Conservation (phyloP, 768 basidiomycete species). For the Sutorius australiensis region DNA sequence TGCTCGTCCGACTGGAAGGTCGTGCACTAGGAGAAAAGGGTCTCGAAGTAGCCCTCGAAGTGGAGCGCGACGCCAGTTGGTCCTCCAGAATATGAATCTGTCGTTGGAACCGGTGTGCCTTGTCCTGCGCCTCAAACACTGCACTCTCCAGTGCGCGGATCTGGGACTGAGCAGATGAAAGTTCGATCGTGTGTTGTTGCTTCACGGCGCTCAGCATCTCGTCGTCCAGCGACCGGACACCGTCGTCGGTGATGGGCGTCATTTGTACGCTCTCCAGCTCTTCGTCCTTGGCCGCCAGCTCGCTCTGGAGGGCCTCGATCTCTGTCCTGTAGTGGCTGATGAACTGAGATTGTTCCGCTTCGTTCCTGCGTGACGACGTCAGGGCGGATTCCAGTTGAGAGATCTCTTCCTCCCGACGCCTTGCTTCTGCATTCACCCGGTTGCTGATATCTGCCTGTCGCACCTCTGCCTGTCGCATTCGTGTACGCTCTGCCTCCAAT, state of each 20-base stretch:
- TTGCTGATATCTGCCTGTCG: conserved; percentile 58
- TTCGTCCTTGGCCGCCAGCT: conserved; percentile 58
- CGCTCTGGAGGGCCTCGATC: conserved; percentile 63
- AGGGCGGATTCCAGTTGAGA: conserved; percentile 50
- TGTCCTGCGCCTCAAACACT: conserved; percentile 70
- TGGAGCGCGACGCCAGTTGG: conserved; percentile 49
- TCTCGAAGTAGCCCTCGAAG: conserved; percentile 40
- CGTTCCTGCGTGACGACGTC: conserved; percentile 40
- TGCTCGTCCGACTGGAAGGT: conserved; percentile 39
- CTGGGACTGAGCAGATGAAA: conserved; percentile 75
- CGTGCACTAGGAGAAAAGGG: conserved; percentile 49
- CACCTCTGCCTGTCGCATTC: conserved; percentile 51
- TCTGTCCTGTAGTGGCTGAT: conserved; percentile 64
- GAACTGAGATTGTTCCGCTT: conserved; percentile 63
- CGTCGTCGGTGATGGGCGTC: conserved; percentile 38
- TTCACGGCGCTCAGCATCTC: conserved; percentile 67
- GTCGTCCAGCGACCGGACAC: conserved; percentile 58
- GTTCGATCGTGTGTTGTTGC: conserved; percentile 76
- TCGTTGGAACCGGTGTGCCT: conserved; percentile 62
- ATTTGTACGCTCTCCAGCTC: conserved; percentile 57
- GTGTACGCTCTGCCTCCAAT: conserved; percentile 64
- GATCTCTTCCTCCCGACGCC: conserved; percentile 53
- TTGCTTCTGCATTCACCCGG: conserved; percentile 43
- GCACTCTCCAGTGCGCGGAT: conserved; percentile 72
- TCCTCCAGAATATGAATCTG: conserved; percentile 64